Percentiles rank a stretch among this genome's conserved stretches.
Conservation (phyloP, 2,329 filamentous ascomycete genomes). For the Rachicladosporium sp. region DNA sequence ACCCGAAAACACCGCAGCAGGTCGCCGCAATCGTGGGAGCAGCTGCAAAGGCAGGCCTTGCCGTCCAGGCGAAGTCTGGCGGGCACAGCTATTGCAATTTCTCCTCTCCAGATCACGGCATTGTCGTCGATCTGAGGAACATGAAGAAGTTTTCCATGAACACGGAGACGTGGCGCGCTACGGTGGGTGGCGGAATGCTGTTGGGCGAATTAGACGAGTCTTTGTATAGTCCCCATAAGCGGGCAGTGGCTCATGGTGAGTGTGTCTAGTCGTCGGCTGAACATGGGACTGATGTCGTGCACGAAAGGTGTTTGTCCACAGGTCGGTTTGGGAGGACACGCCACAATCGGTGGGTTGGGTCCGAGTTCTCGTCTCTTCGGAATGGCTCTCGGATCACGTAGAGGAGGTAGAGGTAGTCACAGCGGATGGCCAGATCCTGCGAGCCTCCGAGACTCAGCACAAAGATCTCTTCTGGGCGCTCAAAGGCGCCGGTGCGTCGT, state of each 20-base stretch:
- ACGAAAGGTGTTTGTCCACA: too few relatives aligned
- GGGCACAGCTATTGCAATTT: not conserved
- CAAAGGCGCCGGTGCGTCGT: slow-evolving; percentile 34
- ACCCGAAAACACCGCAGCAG: not conserved
- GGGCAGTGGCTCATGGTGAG: not conserved
- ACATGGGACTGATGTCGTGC: too few relatives aligned
- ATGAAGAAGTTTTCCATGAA: not conserved
- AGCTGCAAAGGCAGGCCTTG: not conserved
- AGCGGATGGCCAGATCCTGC: slow-evolving; percentile 27
- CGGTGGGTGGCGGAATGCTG: not conserved
- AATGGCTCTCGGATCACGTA: slow-evolving; percentile 41
- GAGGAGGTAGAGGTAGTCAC: slow-evolving; percentile 28
- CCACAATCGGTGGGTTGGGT: slow-evolving; percentile 11
- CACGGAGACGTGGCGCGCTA: not conserved
- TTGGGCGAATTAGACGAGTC: not conserved
- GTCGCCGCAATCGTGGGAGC: not conserved
- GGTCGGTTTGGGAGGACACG: too few relatives aligned
- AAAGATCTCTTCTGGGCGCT: slow-evolving; percentile 39
- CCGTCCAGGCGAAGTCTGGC: not conserved
- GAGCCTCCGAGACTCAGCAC: slow-evolving; percentile 32
- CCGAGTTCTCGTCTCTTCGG: slow-evolving; percentile 44
- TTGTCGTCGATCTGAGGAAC: not conserved
- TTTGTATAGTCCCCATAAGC: not conserved
- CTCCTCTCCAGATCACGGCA: not conserved
- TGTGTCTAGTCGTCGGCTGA: not conserved